phyloP scores from a whole-genome alignment of 306 rosid species.

The Prunus armeniaca region DNA sequence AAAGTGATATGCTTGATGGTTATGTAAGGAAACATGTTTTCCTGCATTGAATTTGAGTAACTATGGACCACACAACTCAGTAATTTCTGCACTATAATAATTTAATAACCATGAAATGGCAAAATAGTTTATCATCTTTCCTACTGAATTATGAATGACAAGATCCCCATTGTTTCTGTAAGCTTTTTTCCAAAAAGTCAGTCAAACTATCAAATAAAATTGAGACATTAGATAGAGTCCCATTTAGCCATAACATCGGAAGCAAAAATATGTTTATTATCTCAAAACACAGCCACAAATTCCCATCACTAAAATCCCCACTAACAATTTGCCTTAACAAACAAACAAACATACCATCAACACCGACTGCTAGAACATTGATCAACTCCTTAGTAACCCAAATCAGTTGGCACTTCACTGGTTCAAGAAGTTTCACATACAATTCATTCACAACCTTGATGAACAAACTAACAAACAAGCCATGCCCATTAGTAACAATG shows the following conservation, averaged over 20 bases:
- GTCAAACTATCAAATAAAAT: constrained; percentile 26
- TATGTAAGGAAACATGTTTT: too few species aligned
- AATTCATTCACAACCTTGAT: constrained; percentile 39
- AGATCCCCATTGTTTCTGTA: constrained; percentile 8
- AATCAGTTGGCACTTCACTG: constrained; percentile 51
- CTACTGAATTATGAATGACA: neutral
- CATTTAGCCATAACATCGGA: constrained; percentile 31
- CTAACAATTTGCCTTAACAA: constrained; percentile 37
- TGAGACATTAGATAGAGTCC: constrained; percentile 20
- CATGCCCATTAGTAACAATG: constrained; percentile 62
- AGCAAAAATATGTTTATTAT: constrained; percentile 39
- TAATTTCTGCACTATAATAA: constrained; percentile 9
- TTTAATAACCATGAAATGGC: constrained; percentile 30
- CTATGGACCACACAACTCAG: too few species aligned
- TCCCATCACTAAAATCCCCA: constrained; percentile 57
- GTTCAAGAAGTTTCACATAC: constrained; percentile 51
- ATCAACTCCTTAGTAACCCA: constrained; percentile 52
- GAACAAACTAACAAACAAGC: constrained; percentile 39
- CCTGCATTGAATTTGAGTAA: too few species aligned
- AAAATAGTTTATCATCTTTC: constrained; percentile 28
- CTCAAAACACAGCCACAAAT: constrained; percentile 62
- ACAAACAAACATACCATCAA: constrained; percentile 18
- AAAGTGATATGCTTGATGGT: too few species aligned
- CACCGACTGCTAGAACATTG: constrained; percentile 47
- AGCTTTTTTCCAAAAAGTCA: constrained; percentile 26